These are phyloP conservation scores for Diaporthe citrichinensis DNA, from an alignment of 2,329 filamentous ascomycete species.

Conservation along the genomic window DNA sequence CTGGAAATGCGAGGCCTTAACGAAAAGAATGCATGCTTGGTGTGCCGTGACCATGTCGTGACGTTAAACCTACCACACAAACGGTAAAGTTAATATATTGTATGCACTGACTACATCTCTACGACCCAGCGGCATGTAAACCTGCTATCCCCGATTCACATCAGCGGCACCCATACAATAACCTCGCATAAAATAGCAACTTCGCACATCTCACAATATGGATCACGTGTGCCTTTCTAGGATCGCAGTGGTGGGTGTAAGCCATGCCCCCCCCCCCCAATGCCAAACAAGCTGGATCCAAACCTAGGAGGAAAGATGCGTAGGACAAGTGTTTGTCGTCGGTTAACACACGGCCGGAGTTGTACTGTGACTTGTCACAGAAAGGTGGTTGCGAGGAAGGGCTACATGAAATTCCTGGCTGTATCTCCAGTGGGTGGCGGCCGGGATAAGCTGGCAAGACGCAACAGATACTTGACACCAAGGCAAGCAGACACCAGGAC, in stretches of 20 bases:
- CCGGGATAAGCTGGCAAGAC: background rate
- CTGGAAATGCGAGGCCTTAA: background rate
- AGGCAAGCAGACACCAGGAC: too few relatives aligned
- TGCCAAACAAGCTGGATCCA: too few relatives aligned
- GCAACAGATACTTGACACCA: background rate
- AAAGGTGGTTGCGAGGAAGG: background rate
- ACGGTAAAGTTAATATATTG: background rate
- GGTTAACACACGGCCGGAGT: background rate
- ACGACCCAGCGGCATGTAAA: background rate
- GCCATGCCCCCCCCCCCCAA: too few relatives aligned
- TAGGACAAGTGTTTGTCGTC: too few relatives aligned
- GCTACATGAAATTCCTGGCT: background rate
- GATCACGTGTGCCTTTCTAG: background rate
- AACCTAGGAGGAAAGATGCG: too few relatives aligned
- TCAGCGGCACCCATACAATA: too few relatives aligned
- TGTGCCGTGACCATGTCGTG: background rate
- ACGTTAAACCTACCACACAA: background rate
- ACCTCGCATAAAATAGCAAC: background rate
- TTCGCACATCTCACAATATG: background rate
- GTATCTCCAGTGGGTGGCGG: background rate
- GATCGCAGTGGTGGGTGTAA: background rate
- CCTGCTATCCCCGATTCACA: background rate
- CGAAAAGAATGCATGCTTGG: background rate
- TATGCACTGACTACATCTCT: background rate
- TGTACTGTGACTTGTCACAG: background rate